Evolutionary conservation across 2,329 filamentous ascomycete genomes (phyloP), one percentile per base, ranked within the genome.

Genomic region (Curvularia hawaiiensis): DNA sequence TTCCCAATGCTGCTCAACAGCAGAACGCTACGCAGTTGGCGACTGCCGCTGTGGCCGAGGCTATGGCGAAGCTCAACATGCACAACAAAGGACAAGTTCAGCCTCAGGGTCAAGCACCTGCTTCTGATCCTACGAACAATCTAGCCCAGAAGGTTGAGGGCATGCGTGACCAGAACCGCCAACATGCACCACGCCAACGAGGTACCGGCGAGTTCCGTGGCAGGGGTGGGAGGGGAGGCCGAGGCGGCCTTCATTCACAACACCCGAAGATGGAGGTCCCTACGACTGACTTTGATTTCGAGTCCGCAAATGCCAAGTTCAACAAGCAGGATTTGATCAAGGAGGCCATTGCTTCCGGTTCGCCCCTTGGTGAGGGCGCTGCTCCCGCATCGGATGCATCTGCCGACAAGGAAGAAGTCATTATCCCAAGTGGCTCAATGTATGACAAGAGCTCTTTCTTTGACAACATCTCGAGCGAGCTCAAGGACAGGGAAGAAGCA

Each of bases 371-470:
- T 39, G 86, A 89, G 30, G 62, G 61, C 6, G 54, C 60, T 8
- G 52, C 67, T 7, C 60, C 70, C 3, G 56, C 65, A 46, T 79
- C 74, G 11, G 72, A 73, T 22, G 44, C 64, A 5, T 61, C 79
- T 3, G 74, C 81, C 0, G 75, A 77, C 18, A 68, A 82, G 38
- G 76, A 82, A 1, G 77, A 82, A 1, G 77, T 82, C 14, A 78
- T 80, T 12, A 82, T 81, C 7, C 71, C 77, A 9, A 49, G 60
- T 20, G 70, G 75, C 20, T 74, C 78, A 30, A 84, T 86, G 0
- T 99, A 99, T 79, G 94, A 97, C 81, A 97, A 92, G 78, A 84
- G 88, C 5, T 87, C 81, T 1, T 99, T 99, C 83, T 99, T 99
- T 73, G 95, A 99, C 79, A 97, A 99, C 77, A 97, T 99, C 63